Percentiles rank a stretch among this genome's conserved stretches.
Conservation (phyloP, 2,329 filamentous ascomycete species). For the Xylaria multiplex region DNA sequence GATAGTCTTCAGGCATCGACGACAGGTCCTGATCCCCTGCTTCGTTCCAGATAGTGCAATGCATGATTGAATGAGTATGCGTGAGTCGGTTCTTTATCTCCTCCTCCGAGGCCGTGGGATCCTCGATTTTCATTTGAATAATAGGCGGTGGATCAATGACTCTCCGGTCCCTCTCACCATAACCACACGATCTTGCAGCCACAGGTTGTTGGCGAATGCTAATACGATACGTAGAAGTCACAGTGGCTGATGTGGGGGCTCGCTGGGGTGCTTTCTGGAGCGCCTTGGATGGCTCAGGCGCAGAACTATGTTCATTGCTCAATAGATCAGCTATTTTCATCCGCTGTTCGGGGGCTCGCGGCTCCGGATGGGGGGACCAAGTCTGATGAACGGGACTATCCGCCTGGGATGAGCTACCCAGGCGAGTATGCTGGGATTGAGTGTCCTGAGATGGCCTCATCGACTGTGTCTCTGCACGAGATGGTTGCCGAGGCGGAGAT, state of each 20-base stretch:
- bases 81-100: constrained; percentile 64
- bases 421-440: constrained; percentile 35
- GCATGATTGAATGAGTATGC: constrained; percentile 75
- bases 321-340: constrained; percentile 49
- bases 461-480: constrained; percentile 36
- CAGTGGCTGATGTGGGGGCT: constrained; percentile 28
- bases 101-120: constrained; percentile 63
- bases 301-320: constrained; percentile 42
- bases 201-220: constrained; percentile 79
- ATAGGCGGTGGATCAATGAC: constrained; percentile 88
- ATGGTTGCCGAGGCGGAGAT: constrained; percentile 31
- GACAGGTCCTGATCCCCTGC: constrained; percentile 74
- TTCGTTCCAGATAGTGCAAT: constrained; percentile 80
- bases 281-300: constrained; percentile 39
- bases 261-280: constrained; percentile 42
- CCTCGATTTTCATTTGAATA: constrained; percentile 75
- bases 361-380: constrained; percentile 42
- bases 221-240: constrained; percentile 57
- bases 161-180: constrained; percentile 82
- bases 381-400: constrained; percentile 37
- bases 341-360: constrained; percentile 43
- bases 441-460: constrained; percentile 38
- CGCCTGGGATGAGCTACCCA: constrained; percentile 36
- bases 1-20: constrained; percentile 75
- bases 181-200: constrained; percentile 82